phyloP scores from a whole-genome alignment of 352 stramenopile species.

The Pythium apleroticum region DNA sequence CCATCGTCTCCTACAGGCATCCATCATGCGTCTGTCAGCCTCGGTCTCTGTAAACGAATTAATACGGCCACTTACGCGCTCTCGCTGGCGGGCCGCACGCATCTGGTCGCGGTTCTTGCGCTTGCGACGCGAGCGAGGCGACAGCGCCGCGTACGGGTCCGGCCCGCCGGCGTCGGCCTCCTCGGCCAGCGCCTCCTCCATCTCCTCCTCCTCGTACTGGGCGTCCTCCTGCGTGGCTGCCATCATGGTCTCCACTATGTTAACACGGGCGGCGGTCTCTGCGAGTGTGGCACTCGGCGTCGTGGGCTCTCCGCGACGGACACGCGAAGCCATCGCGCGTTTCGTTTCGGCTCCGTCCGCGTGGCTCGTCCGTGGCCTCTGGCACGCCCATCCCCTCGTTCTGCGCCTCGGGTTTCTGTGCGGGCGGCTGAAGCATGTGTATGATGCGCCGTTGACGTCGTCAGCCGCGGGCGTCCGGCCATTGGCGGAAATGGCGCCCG shows the following conservation, averaged over 20 bases:
- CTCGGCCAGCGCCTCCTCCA: neutral
- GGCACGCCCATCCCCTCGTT: constrained; percentile 1
- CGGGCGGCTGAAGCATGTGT: neutral
- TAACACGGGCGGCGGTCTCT: neutral
- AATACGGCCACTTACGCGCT: constrained; percentile 35
- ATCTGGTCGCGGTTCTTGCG: constrained; percentile 59
- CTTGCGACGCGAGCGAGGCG: constrained; percentile 45
- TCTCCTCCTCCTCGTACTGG: neutral
- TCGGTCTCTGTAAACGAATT: neutral
- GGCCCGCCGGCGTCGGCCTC: neutral
- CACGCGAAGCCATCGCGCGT: neutral
- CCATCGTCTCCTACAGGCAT: constrained; percentile 40
- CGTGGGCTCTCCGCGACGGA: neutral
- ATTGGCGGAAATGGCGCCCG: neutral
- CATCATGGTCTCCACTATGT: neutral
- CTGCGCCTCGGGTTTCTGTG: neutral
- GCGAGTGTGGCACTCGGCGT: neutral
- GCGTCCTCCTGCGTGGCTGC: neutral
- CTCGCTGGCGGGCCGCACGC: constrained; percentile 43
- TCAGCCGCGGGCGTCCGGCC: neutral
- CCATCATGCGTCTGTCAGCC: neutral
- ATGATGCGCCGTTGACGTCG: neutral
- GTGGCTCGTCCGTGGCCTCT: constrained; percentile 5
- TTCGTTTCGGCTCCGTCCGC: neutral
- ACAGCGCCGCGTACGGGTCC: constrained; percentile 30